A percentile compares a stretch with the other conserved stretches of the same genome.
phyloP scores from a whole-genome alignment of 805 yeast genomes.

The Candida taoyuanica region DNA sequence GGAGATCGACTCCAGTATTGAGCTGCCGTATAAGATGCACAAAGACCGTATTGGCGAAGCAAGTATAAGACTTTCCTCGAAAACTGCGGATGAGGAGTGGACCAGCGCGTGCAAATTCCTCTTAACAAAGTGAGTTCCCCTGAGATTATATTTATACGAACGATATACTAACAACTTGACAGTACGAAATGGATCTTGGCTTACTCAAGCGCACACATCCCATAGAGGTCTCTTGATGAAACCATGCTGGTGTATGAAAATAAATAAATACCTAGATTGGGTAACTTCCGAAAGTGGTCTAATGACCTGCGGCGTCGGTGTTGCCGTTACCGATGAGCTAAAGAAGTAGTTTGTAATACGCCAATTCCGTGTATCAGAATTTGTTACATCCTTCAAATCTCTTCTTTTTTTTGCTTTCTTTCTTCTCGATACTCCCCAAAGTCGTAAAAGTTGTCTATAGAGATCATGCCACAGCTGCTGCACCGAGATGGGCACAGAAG shows the following conservation, averaged over 20 bases:
- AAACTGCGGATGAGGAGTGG: constrained; percentile 73
- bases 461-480: constrained; percentile 8
- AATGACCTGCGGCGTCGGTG: no score
- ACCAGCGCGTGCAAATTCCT: constrained; percentile 82
- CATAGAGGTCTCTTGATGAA: constrained; percentile 15
- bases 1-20: constrained; percentile 48
- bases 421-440: no score
- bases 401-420: no score
- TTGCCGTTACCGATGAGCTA: no score
- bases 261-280: no score
- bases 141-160: no score
- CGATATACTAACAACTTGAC: constrained; percentile 2
- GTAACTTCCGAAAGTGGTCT: no score
- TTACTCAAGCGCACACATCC: constrained; percentile 47
- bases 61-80: constrained; percentile 63
- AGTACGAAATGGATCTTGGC: constrained; percentile 76
- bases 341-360: no score
- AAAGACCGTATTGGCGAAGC: constrained; percentile 73
- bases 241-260: no score
- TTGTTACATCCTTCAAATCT: no score
- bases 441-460: no score
- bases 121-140: constrained; percentile 51
- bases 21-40: constrained; percentile 69
- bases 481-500: constrained; percentile 9
- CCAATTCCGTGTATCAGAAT: no score